Base-by-base conservation (phyloP, 1,284 basidiomycete genomes). In the Peniophora sp. region DNA sequence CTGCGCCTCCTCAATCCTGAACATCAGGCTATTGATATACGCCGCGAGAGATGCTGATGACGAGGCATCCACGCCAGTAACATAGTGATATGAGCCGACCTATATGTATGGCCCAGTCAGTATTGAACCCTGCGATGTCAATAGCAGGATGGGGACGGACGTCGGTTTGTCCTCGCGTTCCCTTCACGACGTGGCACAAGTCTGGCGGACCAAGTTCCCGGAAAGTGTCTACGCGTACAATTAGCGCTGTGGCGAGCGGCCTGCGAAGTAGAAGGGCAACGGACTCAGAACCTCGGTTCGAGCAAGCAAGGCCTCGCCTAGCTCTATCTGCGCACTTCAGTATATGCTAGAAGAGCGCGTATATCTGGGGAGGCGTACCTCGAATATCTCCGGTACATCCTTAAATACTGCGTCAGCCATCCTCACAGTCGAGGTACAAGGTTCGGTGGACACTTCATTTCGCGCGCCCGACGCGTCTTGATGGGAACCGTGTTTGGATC, bases 141-240 rank as follows among this genome's bases (percentile, higher is more conserved):
- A n/a, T n/a, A n/a, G n/a, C n/a, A 45, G 45, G 20, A 10, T 19
- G n/a, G 20, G 24, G 14, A 78, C 87, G 62, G 57, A 94, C 90
- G 68, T 97, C 93, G 2, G 88, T 88, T 39, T 84, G 77, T 57
- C 84, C 81, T 16, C 92, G 92, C 0, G 87, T 89, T 45, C 83
- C 92, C 67, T 99, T 99, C 58, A 97, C 83, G 52, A 97, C 89
- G 71, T 99, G 94, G 61, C 92, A 96, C 35, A 99, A 72, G 68
- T 99, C 97, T 14, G 96, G 96, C 0, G 97, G 96, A 12, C 96
- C 96, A 19, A 99, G 84, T 72, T 99, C 96, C 41, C 95, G 81
- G 69, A 98, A 99, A 10, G 92, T 87, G 6, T 90, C 92, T 96
- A 59, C 3, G n/a, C 53, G 48, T 63, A 54, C 55, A 51, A 54